Evolutionary conservation across 768 basidiomycete genomes (phyloP), one percentile per base, ranked within the genome.

Genomic region (Scleroderma citrinum): DNA sequence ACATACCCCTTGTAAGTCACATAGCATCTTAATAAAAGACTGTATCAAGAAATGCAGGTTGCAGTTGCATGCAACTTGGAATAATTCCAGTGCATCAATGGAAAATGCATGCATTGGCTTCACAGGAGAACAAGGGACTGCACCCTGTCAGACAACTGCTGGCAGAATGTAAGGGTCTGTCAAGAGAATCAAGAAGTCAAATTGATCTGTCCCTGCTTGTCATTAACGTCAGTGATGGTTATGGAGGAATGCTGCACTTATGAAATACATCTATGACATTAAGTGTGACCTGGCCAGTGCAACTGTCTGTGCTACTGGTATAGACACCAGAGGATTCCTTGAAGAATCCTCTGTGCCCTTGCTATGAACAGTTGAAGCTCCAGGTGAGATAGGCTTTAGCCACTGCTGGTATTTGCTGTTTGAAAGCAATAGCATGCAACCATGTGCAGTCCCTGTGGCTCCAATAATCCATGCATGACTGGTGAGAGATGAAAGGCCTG

Each of bases 41-140:
- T 64, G 56, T 7, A 59, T 55, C 1, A 48, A 52, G 2, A 59
- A 42, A 16, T 51, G 54, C 2, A 59, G 62, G 21, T 45, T 47
- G 5, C 48, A 44, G 0, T 54, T 35, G 7, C 30, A 49, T 11
- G 50, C 44, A 5, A 43, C 19, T 3, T 44, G 46, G 40, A 53
- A 62, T 0, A 56, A 17, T 23, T 58, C 47, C 2, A 61, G 42
- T n/a, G n/a, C n/a, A n/a, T n/a, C n/a, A n/a, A n/a, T n/a, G n/a
- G n/a, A n/a, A n/a, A n/a, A n/a, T n/a, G n/a, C n/a, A n/a, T n/a
- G n/a, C n/a, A n/a, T n/a, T n/a, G n/a, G n/a, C n/a, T n/a, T n/a
- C n/a, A n/a, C n/a, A n/a, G n/a, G n/a, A n/a, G n/a, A n/a, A n/a
- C n/a, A n/a, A n/a, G n/a, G n/a, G n/a, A n/a, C n/a, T n/a, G n/a